Conservation (phyloP, 2,329 filamentous ascomycete species). For the Pestalotiopsis sp. region DNA sequence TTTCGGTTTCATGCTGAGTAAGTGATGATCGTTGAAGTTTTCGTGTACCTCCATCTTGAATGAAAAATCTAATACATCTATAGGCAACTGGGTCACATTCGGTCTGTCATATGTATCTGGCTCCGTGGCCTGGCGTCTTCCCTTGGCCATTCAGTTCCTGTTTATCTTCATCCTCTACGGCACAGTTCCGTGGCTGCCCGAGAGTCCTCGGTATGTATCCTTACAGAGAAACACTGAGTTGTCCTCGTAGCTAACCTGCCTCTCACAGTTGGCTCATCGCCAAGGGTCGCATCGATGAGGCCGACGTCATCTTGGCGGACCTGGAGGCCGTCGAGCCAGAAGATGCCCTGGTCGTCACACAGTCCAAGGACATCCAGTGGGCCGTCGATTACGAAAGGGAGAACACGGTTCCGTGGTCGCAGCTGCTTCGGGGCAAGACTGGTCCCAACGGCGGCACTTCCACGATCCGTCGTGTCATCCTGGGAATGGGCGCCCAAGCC, state of each 20-base stretch:
- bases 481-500: conserved; percentile 52
- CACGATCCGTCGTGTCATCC: conserved; percentile 50
- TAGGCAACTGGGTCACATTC: conserved; percentile 42
- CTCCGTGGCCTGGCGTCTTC: conserved; percentile 43
- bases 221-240: not conserved
- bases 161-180: conserved; percentile 36
- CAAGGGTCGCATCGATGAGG: conserved; percentile 30
- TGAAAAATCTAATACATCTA: not conserved
- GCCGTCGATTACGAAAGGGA: conserved; percentile 36
- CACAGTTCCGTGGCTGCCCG: conserved; percentile 34
- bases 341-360: conserved; percentile 25
- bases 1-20: conserved; percentile 31
- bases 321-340: conserved; percentile 25
- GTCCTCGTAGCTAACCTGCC: not conserved
- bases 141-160: conserved; percentile 48
- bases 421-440: conserved; percentile 50
- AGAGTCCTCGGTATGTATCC: conserved; percentile 32
- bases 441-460: conserved; percentile 45
- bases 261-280: conserved; percentile 27
- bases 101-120: conserved; percentile 39
- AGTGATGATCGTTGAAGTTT: not conserved
- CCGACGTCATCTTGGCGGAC: conserved; percentile 30
- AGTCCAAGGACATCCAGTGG: conserved; percentile 33
- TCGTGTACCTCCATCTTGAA: not conserved
- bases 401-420: conserved; percentile 50